Evolutionary conservation across 2,329 filamentous ascomycete species (phyloP).

Genomic region (Setomelanomma holmii): DNA sequence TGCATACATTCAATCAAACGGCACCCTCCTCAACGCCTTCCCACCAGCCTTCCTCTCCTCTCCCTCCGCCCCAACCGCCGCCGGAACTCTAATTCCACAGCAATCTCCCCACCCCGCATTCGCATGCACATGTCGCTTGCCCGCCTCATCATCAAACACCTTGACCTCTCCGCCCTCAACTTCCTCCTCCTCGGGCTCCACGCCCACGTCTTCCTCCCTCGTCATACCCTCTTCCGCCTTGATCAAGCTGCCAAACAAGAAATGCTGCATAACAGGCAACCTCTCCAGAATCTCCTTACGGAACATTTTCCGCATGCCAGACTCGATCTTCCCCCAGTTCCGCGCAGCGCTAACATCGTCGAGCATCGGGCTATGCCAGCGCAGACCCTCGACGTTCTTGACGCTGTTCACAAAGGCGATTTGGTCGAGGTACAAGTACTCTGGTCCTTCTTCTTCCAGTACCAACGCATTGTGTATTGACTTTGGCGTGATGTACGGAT

Average conservation of each 20-base stretch:
- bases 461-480: conserved; percentile 85
- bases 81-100: conserved; percentile 97
- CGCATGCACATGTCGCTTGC: conserved; percentile 74
- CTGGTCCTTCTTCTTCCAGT: conserved; percentile 81
- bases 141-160: conserved; percentile 67
- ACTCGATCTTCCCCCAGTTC: conserved; percentile 90
- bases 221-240: conserved; percentile 85
- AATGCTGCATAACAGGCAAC: conserved; percentile 98
- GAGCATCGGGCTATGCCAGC: conserved; percentile 98
- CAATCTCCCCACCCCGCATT: conserved; percentile 85
- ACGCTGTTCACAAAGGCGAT: conserved; percentile 94
- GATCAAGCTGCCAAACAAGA: conserved; percentile 87
- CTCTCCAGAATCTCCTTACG: conserved; percentile 90
- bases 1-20: conserved; percentile 70
- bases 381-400: conserved; percentile 90
- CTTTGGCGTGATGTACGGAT: conserved; percentile 62
- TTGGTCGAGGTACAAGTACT: conserved; percentile 92
- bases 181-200: conserved; percentile 50
- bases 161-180: conserved; percentile 61
- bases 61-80: conserved; percentile 86
- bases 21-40: conserved; percentile 71
- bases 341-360: conserved; percentile 94
- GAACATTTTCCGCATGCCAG: conserved; percentile 97
- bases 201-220: conserved; percentile 60
- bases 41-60: conserved; percentile 78